Base-by-base conservation (phyloP, 306 rosid genomes). In the Malus fusca region DNA sequence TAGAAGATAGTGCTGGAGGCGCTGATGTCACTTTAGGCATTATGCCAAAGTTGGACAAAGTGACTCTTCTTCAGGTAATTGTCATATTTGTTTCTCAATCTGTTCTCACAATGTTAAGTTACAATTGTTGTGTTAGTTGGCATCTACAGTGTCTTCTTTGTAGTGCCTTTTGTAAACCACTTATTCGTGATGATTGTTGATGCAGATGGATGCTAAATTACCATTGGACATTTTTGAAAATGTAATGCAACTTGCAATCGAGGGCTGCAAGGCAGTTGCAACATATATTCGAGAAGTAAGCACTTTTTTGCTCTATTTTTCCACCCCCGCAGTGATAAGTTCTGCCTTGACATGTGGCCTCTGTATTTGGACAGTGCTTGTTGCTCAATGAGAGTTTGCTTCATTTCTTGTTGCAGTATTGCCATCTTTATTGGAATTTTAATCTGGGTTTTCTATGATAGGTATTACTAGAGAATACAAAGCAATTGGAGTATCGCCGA, bases 1-100 rank as follows among this genome's bases (percentile, higher is more conserved):
- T 87, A 15, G 98, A 94, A 84, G 97, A 94, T 73, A 94, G 98
- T 88, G 97, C 97, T 73, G 96, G 98, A 64, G 98, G 97, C 65
- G 86, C 98, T 81, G 96, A 94, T 88, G 96, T 94, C 79, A 91
- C 96, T 23, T 83, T 91, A 11, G 98, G 97, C 65, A 82, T 87
- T 83, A 86, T 94, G 55, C 96, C 94, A 9, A 90, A 91, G 88
- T 68, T 88, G 82, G 97, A 94, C 73, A 91, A 88, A 88, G 90
- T 94, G 68, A 90, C 97, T 62, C 91, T 94, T 75, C 93, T 94
- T 69, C 96, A 94, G 97, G 97, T 89, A 75, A 37, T 66, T 71
- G 60, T 14, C 60, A 8, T n/a, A 37, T 33, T 6, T 22, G 55
- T 51, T 21, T 40, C 22, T 31, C 55, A 21, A 12, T 22, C 35